Conservation (phyloP, 2,329 filamentous ascomycete genomes). For the Cytospora piceae region DNA sequence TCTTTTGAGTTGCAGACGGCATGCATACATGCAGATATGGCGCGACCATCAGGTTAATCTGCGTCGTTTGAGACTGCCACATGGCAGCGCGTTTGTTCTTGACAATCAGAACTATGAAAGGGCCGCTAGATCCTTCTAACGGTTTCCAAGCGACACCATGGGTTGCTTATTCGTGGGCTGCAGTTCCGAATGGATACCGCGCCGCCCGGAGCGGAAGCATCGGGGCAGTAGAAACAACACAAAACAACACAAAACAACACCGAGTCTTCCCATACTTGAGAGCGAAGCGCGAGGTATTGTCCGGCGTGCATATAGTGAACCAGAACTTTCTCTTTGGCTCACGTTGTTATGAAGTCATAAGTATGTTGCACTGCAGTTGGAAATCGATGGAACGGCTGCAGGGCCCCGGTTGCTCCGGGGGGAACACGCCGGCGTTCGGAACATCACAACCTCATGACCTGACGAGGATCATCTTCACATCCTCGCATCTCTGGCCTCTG, state of each 20-base stretch:
- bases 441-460: constrained; percentile 4
- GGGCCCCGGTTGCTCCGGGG: constrained; percentile 14
- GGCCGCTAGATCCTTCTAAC: neutral
- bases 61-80: neutral
- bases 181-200: neutral
- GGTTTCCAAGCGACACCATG: neutral
- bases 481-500: too few relatives aligned
- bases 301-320: neutral
- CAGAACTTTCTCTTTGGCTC: neutral
- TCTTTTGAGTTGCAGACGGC: neutral
- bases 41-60: constrained; percentile 13
- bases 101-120: neutral
- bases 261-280: too few relatives aligned
- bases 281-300: too few relatives aligned
- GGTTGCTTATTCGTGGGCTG: neutral
- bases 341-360: constrained; percentile 26
- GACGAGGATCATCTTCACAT: neutral
- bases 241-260: too few relatives aligned
- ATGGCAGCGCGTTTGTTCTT: constrained; percentile 2
- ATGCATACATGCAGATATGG: constrained; percentile 3
- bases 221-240: too few relatives aligned
- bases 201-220: neutral
- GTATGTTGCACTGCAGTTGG: neutral
- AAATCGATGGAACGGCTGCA: neutral
- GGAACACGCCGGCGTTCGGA: constrained; percentile 1